phyloP scores from a whole-genome alignment of 371 early-diverging fungal species.

The Lichtheimia hyalospora region DNA sequence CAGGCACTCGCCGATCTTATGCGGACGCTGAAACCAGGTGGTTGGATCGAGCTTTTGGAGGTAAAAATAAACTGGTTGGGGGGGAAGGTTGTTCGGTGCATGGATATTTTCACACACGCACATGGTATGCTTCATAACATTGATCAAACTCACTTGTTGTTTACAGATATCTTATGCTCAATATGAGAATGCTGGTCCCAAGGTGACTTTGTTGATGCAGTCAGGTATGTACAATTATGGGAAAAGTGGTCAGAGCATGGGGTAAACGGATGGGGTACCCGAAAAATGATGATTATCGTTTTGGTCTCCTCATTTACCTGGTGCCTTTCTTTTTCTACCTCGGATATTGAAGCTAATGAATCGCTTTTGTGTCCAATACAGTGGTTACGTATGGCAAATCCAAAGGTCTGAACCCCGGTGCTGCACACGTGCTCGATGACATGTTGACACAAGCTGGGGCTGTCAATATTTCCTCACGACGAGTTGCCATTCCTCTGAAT shows the following conservation, averaged over 20 bases:
- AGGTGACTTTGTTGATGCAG: constrained; percentile 2
- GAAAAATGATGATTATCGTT: too few relatives aligned
- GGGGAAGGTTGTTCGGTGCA: neutral
- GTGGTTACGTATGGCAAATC: neutral
- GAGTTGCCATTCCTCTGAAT: constrained; percentile 18
- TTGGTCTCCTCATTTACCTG: too few relatives aligned
- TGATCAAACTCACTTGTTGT: neutral
- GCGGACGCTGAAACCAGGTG: constrained; percentile 20
- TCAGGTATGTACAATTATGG: neutral
- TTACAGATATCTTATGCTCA: neutral
- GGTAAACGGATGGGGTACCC: too few relatives aligned
- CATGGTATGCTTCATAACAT: neutral
- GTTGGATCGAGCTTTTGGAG: constrained; percentile 24
- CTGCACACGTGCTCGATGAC: constrained; percentile 2
- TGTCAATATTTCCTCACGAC: neutral
- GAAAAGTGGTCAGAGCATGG: too few relatives aligned
- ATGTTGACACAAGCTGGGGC: neutral
- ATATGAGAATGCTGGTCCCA: constrained; percentile 8
- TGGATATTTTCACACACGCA: neutral
- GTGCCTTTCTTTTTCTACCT: too few relatives aligned
- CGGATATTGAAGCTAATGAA: too few relatives aligned
- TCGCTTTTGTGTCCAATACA: neutral
- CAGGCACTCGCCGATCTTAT: constrained; percentile 9
- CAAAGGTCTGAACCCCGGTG: constrained; percentile 4
- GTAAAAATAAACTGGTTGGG: neutral